Conservation (phyloP, 768 basidiomycete genomes). For the Xanthoconium purpureum region DNA sequence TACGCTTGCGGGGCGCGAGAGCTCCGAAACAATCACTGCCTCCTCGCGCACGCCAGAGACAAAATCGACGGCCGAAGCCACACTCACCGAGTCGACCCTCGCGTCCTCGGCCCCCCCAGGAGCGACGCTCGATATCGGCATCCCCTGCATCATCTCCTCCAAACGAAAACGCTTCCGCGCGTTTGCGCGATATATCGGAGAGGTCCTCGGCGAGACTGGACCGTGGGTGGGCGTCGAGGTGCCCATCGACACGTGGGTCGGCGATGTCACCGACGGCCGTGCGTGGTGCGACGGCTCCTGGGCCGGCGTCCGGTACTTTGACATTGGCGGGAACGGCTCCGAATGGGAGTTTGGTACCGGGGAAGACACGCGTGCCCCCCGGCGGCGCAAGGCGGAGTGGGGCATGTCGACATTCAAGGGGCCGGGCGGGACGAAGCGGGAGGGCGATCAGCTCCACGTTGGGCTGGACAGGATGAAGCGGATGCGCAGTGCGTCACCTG, state of each 20-base stretch:
- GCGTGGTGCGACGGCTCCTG: conserved; percentile 85
- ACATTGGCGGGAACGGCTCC: conserved; percentile 54
- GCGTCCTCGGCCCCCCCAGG: conserved; percentile 38
- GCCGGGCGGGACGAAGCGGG: conserved; percentile 42
- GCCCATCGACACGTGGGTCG: conserved; percentile 55
- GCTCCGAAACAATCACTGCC: conserved; percentile 29
- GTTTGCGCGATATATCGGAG: conserved; percentile 84
- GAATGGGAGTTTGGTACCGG: conserved; percentile 63
- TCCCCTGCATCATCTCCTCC: conserved; percentile 85
- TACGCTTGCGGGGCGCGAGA: conserved; percentile 23
- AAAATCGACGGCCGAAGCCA: conserved; percentile 13
- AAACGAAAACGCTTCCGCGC: conserved; percentile 84
- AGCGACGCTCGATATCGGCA: conserved; percentile 78
- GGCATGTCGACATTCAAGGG: conserved; percentile 39
- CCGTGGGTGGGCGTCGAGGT: conserved; percentile 93
- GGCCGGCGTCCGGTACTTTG: conserved; percentile 82
- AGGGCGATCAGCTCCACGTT: conserved; percentile 51
- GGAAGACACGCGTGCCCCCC: conserved; percentile 35
- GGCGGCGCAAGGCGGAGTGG: conserved; percentile 26
- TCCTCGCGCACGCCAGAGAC: conserved; percentile 16
- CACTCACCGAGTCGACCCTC: conserved; percentile 28
- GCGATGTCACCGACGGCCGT: conserved; percentile 54
- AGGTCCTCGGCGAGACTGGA: conserved; percentile 75
- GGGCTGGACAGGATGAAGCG: conserved; percentile 50
- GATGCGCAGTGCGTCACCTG: conserved; percentile 66